Evolutionary conservation across 257 asterid species (phyloP), one percentile per base, ranked within the genome.

Genomic region (Fraxinus cuspidata): DNA sequence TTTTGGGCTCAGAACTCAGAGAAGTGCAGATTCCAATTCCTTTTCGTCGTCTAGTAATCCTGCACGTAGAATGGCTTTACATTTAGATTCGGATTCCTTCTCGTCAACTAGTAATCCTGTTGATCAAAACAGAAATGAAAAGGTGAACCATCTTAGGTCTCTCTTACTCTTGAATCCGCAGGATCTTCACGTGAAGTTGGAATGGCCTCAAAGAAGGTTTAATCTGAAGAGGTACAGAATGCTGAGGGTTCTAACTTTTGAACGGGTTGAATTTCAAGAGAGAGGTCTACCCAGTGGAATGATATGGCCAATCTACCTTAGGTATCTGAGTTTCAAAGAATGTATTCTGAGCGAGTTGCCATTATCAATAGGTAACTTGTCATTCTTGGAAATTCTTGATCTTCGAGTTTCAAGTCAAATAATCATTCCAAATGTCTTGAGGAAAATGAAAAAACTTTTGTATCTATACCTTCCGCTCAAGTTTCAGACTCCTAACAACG

Each of bases 301-400:
- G 0, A 79, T 27, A 4, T 56, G 38, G 19, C 71, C 81, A 23
- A 15, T 28, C 1, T 19, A 58, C 29, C 77, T 87, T 3, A 81
- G 77, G 70, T 77, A 83, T 75, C 58, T 87, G 34, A 44, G 90
- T 34, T 87, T 87, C 2, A 74, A 69, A 49, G 78, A 73, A 6
- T 87, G 88, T 21, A 70, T 1, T 51, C 65, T 87, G 7, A 63
- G 32, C 23, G 79, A 49, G 31, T 63, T 81, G 31, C 83, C 80
- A 12, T 37, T 82, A 13, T 76, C 81, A 4, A 19, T 82, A 0
- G 44, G 81, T 74, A 74, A 47, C 3, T 71, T 87, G 67, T 25
- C 65, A 3, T 27, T 3, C 34, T 58, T 87, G 78, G 74, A 78
- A 63, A 79, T 75, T 64, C 85, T 87, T 5, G 85, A 87, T 72